Conservation (phyloP, 371 early-diverging fungal species). For the Mortierella sp. region DNA sequence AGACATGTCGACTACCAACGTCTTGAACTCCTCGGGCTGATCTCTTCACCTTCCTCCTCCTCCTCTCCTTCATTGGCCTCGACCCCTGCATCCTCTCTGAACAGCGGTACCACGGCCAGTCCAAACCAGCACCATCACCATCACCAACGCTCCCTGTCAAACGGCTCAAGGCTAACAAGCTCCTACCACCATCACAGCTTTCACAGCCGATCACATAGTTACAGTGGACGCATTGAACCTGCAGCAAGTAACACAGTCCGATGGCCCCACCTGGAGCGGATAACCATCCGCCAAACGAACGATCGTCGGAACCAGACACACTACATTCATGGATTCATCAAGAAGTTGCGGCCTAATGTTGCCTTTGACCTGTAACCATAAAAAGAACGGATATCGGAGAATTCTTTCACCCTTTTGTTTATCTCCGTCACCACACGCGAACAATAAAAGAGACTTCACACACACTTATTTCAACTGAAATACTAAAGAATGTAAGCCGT, state of each 20-base stretch:
- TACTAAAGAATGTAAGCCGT: too few relatives aligned
- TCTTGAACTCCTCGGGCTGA: slow-evolving; percentile 4
- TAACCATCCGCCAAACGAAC: background rate
- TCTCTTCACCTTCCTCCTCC: background rate
- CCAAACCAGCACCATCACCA: background rate
- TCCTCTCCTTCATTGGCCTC: background rate
- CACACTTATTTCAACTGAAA: background rate
- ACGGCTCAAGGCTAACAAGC: background rate
- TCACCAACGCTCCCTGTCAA: background rate
- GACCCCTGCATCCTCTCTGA: background rate
- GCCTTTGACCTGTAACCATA: background rate
- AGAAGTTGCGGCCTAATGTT: slow-evolving; percentile 8
- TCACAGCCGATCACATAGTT: background rate
- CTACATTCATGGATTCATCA: slow-evolving; percentile 11
- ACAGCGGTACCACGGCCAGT: background rate
- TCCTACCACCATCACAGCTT: background rate
- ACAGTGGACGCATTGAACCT: background rate
- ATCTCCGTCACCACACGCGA: background rate
- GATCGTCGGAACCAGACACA: slow-evolving; percentile 15
- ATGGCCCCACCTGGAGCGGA: background rate
- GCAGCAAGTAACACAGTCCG: background rate
- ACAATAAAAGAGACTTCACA: background rate
- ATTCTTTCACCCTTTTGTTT: background rate
- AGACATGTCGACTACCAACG: slow-evolving; percentile 2
- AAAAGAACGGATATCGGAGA: background rate